phyloP scores from a whole-genome alignment of 2,329 filamentous ascomycete species.

The Monosporascus sp. region DNA sequence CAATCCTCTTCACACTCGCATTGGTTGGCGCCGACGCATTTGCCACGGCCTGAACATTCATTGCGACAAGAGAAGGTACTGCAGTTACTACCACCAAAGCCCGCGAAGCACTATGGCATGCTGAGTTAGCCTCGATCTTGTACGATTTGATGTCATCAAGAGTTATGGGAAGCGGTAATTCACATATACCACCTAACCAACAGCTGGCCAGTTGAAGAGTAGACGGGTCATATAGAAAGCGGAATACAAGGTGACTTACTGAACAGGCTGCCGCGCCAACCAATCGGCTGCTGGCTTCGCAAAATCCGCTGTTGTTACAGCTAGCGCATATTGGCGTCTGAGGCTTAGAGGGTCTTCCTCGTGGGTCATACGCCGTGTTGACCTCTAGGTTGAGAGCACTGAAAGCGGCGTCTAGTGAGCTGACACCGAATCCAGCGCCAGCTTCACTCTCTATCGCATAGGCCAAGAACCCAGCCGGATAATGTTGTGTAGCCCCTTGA shows the following conservation, averaged over 20 bases:
- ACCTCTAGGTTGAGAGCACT: constrained; percentile 24
- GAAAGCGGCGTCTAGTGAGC: constrained; percentile 31
- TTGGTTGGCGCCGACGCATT: constrained; percentile 34
- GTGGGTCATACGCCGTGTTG: constrained; percentile 35
- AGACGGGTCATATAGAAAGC: background rate
- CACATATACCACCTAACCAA: background rate
- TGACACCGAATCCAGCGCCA: constrained; percentile 33
- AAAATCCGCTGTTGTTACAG: constrained; percentile 35
- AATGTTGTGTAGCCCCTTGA: constrained; percentile 29
- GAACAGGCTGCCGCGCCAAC: constrained; percentile 22
- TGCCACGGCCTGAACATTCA: constrained; percentile 35
- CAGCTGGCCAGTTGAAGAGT: background rate
- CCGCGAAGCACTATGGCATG: constrained; percentile 32
- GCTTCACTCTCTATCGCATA: constrained; percentile 36
- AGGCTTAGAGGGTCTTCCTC: constrained; percentile 15
- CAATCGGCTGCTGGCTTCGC: constrained; percentile 9
- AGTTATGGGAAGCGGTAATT: background rate
- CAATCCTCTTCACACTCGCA: constrained; percentile 37
- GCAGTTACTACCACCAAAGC: constrained; percentile 32
- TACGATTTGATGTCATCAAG: background rate
- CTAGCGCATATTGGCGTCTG: constrained; percentile 26
- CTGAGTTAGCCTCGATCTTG: background rate
- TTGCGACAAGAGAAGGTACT: constrained; percentile 31
- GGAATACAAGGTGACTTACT: background rate
- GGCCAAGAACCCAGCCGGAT: constrained; percentile 32